Evolutionary conservation across 495 filamentous ascomycete species (phyloP), one percentile per base, ranked within the genome.

Genomic region (Hypoxylon rickii): DNA sequence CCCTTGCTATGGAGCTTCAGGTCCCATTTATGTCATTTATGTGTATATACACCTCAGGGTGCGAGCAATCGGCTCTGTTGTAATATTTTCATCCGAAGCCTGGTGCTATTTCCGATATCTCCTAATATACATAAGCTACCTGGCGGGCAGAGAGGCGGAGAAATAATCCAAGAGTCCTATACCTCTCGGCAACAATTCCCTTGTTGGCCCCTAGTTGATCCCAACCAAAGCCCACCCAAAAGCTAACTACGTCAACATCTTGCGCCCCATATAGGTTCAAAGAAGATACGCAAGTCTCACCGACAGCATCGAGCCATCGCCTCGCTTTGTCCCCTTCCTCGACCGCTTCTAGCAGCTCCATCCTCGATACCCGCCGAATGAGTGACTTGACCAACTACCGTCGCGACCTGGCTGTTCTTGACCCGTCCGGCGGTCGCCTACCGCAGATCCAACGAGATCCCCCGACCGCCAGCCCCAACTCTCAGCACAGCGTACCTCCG

Each of bases 391-490:
- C 76, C 60, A 82, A 84, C 64, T 84, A 90, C 63, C 83, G 86
- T 55, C 84, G 85, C 67, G 85, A 89, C 51, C 79, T 89, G n/a
- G 80, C 84, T 40, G 83, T 86, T 18, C 72, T 89, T 40, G 84
- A 88, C 43, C 82, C 81, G 33, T 76, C 78, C 47, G 79, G 75
- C 60, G 78, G 74, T 46, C 77, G 77, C 61, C 70, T 74, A 70
- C 79, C 73, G 44, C 76, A 73, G 69, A 80, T 73, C 68, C 75
- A 76, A 64, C 75, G 74, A 64, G 82, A 74, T 67, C 80, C 79
- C 59, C 73, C 79, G 37, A 72, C 77, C 42, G 73, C 78, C 39
- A 70, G 73, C 46, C 72, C 79, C 52, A 75, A 67, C 57, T 74
- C 70, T 44, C 68, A 65, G 55, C 73, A 71, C 33, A 57, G 42